A percentile compares a stretch with the other conserved stretches of the same genome.
These are phyloP conservation scores for Athelia psychrophila DNA, from an alignment of 1,284 basidiomycete genomes.

Conservation along the genomic window DNA sequence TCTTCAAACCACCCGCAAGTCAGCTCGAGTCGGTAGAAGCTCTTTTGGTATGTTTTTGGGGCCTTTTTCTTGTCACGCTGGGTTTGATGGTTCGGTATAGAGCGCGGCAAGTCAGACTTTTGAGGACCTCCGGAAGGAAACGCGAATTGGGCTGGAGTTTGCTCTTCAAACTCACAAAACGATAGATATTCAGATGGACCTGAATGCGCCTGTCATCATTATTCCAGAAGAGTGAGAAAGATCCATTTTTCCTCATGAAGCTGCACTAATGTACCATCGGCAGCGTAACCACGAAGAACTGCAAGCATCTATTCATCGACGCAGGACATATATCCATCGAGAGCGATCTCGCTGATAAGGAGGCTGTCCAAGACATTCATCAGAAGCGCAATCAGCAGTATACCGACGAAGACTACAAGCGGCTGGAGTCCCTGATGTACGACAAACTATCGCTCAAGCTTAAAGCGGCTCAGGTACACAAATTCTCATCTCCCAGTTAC, in stretches of 20 bases:
- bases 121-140: constrained; percentile 94
- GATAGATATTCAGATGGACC: constrained; percentile 92
- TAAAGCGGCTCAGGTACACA: constrained; percentile 81
- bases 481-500: constrained; percentile 5
- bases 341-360: constrained; percentile 88
- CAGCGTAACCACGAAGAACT: constrained; percentile 74
- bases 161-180: constrained; percentile 95
- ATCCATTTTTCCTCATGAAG: constrained; percentile 19
- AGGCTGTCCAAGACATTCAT: constrained; percentile 77
- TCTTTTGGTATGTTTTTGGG: constrained; percentile 56
- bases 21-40: constrained; percentile 96
- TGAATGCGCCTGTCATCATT: constrained; percentile 98
- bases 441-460: constrained; percentile 88
- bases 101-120: constrained; percentile 93
- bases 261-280: constrained; percentile 6
- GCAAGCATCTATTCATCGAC: constrained; percentile 91
- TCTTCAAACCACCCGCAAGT: constrained; percentile 94
- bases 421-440: constrained; percentile 95
- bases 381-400: constrained; percentile 88
- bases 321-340: constrained; percentile 96
- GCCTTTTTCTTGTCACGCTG: neutral
- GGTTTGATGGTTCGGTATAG: constrained; percentile 35
- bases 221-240: constrained; percentile 81
- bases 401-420: constrained; percentile 85
- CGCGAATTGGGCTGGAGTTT: constrained; percentile 91